phyloP scores from a whole-genome alignment of 1,284 basidiomycete species.

The Boletellus deceptivus region DNA sequence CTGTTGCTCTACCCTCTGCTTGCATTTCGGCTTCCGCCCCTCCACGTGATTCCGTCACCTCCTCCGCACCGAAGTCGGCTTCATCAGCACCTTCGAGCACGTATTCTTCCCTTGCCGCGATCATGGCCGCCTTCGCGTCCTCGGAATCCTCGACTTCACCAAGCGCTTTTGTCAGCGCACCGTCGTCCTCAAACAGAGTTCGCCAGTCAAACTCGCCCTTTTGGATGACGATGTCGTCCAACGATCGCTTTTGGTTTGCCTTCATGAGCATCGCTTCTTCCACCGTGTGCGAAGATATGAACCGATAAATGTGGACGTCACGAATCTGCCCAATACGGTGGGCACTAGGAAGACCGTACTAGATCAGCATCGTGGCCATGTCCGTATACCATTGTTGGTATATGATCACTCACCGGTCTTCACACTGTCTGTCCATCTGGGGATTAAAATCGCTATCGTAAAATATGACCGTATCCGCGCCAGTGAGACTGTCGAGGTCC shows the following conservation, averaged over 20 bases:
- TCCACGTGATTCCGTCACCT: slow-evolving; percentile 24
- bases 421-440: slow-evolving; percentile 96
- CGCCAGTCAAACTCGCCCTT: slow-evolving; percentile 96
- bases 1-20: neutral
- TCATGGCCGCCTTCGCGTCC: slow-evolving; percentile 76
- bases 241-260: slow-evolving; percentile 91
- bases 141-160: slow-evolving; percentile 88
- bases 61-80: slow-evolving; percentile 61
- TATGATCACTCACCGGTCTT: slow-evolving; percentile 68
- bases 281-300: slow-evolving; percentile 90
- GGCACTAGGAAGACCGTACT: slow-evolving; percentile 48
- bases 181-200: slow-evolving; percentile 65
- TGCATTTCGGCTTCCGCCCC: slow-evolving; percentile 17
- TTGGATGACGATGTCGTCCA: slow-evolving; percentile 93
- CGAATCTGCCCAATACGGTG: slow-evolving; percentile 96
- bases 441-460: slow-evolving; percentile 99
- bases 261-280: slow-evolving; percentile 97
- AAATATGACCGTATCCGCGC: slow-evolving; percentile 96
- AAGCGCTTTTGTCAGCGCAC: slow-evolving; percentile 63
- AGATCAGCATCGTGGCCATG: slow-evolving; percentile 1
- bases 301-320: slow-evolving; percentile 96
- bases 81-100: slow-evolving; percentile 73
- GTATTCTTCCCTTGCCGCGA: slow-evolving; percentile 76
- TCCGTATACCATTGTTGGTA: too few relatives aligned
- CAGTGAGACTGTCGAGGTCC: slow-evolving; percentile 65